Conservation (phyloP, 306 rosid species). For the Clitoria ternatea region DNA sequence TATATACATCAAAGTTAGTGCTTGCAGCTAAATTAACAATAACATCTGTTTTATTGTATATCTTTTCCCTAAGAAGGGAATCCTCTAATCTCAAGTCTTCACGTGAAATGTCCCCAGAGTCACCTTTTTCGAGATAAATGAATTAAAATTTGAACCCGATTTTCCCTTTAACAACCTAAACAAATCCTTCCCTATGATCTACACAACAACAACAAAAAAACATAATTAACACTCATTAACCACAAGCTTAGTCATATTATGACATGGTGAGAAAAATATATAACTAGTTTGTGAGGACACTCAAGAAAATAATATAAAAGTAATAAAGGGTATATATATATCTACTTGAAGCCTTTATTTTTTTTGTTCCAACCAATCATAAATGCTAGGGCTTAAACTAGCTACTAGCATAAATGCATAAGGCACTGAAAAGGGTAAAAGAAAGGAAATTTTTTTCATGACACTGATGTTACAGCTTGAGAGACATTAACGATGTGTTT, state of each 20-base stretch:
- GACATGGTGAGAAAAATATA: background rate
- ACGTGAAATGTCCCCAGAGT: slow-evolving; percentile 52
- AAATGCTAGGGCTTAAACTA: too few relatives aligned
- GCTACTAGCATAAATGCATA: too few relatives aligned
- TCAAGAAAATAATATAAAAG: background rate
- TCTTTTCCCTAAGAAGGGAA: slow-evolving; percentile 46
- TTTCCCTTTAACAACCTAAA: slow-evolving; percentile 61
- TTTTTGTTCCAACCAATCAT: background rate
- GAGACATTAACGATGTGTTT: too few relatives aligned
- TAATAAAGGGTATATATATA: background rate
- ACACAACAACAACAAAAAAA: background rate
- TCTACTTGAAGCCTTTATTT: background rate
- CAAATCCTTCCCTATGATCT: slow-evolving; percentile 73
- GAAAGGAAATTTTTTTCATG: too few relatives aligned
- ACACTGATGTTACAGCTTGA: too few relatives aligned
- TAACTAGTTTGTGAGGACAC: background rate
- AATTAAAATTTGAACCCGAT: slow-evolving; percentile 43
- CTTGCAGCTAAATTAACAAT: slow-evolving; percentile 80
- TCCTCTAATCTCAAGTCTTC: slow-evolving; percentile 66
- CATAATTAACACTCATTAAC: background rate
- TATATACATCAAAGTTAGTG: slow-evolving; percentile 66
- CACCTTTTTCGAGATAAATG: slow-evolving; percentile 44
- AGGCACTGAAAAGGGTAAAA: background rate
- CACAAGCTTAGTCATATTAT: background rate
- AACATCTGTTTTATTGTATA: slow-evolving; percentile 48